phyloP scores from a whole-genome alignment of 768 basidiomycete species.

The Termitomyces sp. region DNA sequence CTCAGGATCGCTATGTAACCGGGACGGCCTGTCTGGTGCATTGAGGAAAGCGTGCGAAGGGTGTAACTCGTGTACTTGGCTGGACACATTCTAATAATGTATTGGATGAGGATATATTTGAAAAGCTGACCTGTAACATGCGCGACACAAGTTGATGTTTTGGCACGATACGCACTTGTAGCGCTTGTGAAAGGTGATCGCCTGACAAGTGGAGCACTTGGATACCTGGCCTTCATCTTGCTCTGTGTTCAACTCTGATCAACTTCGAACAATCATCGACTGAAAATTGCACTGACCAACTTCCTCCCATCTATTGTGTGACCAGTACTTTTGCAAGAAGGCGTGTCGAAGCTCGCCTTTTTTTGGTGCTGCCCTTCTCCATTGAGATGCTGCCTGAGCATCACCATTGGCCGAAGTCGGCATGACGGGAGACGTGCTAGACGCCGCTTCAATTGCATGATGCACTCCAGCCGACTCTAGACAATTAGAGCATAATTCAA shows the following conservation, averaged over 20 bases:
- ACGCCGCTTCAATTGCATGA: constrained; percentile 67
- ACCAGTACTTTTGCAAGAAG: constrained; percentile 87
- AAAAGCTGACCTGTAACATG: constrained; percentile 69
- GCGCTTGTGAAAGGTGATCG: constrained; percentile 56
- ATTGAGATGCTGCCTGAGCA: constrained; percentile 50
- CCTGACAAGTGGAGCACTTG: constrained; percentile 81
- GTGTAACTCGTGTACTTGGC: constrained; percentile 90
- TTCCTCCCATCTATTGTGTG: constrained; percentile 79
- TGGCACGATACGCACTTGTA: constrained; percentile 86
- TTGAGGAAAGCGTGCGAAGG: constrained; percentile 85
- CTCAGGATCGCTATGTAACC: constrained; percentile 41
- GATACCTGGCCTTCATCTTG: constrained; percentile 70
- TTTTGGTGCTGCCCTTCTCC: constrained; percentile 67
- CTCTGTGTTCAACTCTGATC: constrained; percentile 30
- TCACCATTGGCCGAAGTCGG: constrained; percentile 53
- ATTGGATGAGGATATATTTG: neutral
- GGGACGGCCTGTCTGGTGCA: constrained; percentile 62
- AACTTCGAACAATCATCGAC: neutral
- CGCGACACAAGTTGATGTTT: constrained; percentile 78
- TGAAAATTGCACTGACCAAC: constrained; percentile 58
- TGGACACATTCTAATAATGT: constrained; percentile 26
- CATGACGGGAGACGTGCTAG: constrained; percentile 44
- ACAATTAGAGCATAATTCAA: constrained; percentile 83
- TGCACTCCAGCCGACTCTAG: constrained; percentile 74
- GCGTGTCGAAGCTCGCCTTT: constrained; percentile 83